Conservation (phyloP, 2,329 filamentous ascomycete genomes). For the Lecanicillium sp. region DNA sequence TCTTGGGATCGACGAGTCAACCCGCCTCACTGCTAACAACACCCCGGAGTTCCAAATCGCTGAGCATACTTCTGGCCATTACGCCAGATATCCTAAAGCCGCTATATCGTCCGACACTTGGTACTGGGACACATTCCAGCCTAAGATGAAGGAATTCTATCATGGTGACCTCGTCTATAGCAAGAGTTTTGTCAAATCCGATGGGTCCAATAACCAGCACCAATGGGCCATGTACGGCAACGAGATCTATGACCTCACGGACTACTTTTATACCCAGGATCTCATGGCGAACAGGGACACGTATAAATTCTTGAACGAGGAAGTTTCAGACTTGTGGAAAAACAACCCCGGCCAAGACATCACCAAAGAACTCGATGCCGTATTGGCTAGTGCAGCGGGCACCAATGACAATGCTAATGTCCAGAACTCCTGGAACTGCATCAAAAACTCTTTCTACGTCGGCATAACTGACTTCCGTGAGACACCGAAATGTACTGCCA, state of each 20-base stretch:
- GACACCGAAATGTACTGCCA: conserved; percentile 67
- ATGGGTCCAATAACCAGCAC: conserved; percentile 60
- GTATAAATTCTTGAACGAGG: conserved; percentile 66
- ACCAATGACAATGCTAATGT: conserved; percentile 47
- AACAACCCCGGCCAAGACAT: conserved; percentile 75
- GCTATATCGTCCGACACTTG: too few relatives aligned
- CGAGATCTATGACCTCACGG: conserved; percentile 78
- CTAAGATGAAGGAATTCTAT: conserved; percentile 75
- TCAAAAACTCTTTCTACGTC: conserved; percentile 75
- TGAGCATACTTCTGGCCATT: conserved; percentile 62
- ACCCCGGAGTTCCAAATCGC: conserved; percentile 49
- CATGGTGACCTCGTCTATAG: conserved; percentile 79
- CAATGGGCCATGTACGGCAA: conserved; percentile 74
- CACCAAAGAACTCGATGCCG: conserved; percentile 52
- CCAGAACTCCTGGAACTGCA: conserved; percentile 64
- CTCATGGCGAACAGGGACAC: conserved; percentile 38
- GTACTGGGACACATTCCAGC: conserved; percentile 69
- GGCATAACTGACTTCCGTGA: conserved; percentile 81
- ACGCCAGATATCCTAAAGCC: conserved; percentile 45
- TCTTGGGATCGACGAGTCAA: conserved; percentile 52
- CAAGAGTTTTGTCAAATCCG: conserved; percentile 44
- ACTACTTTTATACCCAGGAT: conserved; percentile 77
- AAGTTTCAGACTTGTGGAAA: conserved; percentile 60
- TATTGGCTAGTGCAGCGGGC: conserved; percentile 36
- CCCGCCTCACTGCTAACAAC: conserved; percentile 54